A percentile compares a stretch with the other conserved stretches of the same genome.
Conservation (phyloP, 1,139 yeast genomes). For the Debaryomycetaceae sp. region DNA sequence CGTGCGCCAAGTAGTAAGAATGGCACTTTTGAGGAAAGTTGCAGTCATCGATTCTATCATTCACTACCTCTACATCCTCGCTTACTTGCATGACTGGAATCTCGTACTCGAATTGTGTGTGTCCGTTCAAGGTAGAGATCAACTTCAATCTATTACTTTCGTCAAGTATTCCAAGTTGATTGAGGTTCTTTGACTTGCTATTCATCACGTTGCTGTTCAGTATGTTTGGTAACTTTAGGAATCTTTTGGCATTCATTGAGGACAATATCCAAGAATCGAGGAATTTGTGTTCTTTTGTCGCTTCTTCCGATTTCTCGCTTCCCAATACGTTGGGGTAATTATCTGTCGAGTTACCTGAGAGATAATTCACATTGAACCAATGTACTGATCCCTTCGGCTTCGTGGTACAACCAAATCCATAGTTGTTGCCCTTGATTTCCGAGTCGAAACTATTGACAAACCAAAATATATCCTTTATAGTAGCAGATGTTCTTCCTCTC, state of each 20-base stretch:
- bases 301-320: constrained; percentile 8
- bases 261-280: constrained; percentile 43
- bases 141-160: constrained; percentile 35
- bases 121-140: constrained; percentile 44
- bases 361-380: constrained; percentile 50
- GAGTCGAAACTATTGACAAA: constrained; percentile 25
- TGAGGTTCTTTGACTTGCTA: constrained; percentile 10
- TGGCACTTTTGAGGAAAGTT: neutral
- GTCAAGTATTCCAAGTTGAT: constrained; percentile 39
- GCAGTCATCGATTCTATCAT: neutral
- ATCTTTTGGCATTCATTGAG: constrained; percentile 27
- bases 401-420: constrained; percentile 55
- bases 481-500: constrained; percentile 64
- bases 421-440: constrained; percentile 25
- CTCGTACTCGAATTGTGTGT: constrained; percentile 40
- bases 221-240: constrained; percentile 27
- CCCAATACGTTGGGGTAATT: constrained; percentile 23
- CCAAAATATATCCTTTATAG: constrained; percentile 54
- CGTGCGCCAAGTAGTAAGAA: constrained; percentile 48
- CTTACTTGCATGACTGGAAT: constrained; percentile 29
- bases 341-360: constrained; percentile 30
- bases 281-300: constrained; percentile 15
- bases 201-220: constrained; percentile 17
- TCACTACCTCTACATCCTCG: constrained; percentile 2
- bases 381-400: constrained; percentile 59